Conservation (phyloP, 106 monocot species). For the Dendrobium huoshanense region DNA sequence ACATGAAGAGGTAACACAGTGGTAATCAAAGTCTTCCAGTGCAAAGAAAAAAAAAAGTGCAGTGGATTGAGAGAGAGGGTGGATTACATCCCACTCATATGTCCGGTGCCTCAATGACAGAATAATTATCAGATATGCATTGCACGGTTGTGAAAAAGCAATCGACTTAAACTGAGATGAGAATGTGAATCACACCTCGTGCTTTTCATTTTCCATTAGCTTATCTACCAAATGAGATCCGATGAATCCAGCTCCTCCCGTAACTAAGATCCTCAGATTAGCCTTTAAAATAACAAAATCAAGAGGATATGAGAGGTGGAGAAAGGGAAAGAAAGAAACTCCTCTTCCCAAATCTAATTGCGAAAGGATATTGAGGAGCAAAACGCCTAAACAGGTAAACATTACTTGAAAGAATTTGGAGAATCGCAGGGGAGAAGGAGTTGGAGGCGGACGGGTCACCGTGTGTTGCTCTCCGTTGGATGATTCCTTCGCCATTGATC, state of each 20-base stretch:
- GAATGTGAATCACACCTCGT: slow-evolving; percentile 39
- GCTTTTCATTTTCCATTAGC: slow-evolving; percentile 83
- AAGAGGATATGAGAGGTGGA: background rate
- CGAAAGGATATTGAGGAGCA: background rate
- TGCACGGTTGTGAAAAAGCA: background rate
- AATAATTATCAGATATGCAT: too few species aligned
- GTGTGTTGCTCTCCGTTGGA: slow-evolving; percentile 38
- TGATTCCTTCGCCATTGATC: slow-evolving; percentile 53
- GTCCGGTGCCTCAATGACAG: background rate
- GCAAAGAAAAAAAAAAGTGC: background rate
- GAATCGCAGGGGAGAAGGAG: slow-evolving; percentile 51
- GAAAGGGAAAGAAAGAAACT: background rate
- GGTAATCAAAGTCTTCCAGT: background rate
- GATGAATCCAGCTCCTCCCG: slow-evolving; percentile 79
- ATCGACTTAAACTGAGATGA: background rate
- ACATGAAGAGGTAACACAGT: background rate
- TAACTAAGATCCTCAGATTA: slow-evolving; percentile 63
- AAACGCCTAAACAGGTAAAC: background rate
- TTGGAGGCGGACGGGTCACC: slow-evolving; percentile 36
- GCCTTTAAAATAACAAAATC: slow-evolving; percentile 30
- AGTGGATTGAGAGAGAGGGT: background rate
- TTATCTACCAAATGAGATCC: slow-evolving; percentile 82
- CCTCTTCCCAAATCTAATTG: background rate
- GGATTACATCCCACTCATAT: background rate
- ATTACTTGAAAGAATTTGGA: slow-evolving; percentile 61